Base-by-base conservation (phyloP, 352 stramenopile genomes). In the Paralagenidium karlingii region DNA sequence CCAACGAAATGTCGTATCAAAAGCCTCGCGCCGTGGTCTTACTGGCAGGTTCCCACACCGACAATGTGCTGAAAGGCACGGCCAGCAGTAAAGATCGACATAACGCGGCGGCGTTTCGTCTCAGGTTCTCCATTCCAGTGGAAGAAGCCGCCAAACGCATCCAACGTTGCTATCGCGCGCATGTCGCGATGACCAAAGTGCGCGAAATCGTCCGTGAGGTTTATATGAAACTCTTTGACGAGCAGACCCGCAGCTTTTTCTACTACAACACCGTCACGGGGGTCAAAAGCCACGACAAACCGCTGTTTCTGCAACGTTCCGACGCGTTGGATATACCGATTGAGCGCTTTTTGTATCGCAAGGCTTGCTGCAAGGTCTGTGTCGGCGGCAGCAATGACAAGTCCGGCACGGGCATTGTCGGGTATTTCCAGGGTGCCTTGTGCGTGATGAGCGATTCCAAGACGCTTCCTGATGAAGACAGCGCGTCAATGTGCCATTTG, bases 171-270 rank as follows among this genome's bases (percentile, higher is more conserved):
- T 58, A 30, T 3, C 53, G 69, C 6, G 58, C 54, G 10, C 64
- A 62, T 24, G 31, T 82, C 0, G 69, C 69, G 8, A 47, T 49
- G 25, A 48, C 43, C 9, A 40, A 47, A 1, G 60, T 84, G 16
- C 55, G 64, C 4, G 38, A 46, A 25, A 49, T 82, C 22, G 53
- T 84, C 5, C 60, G 62, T 8, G 69, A 84, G 34, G 68, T 56
- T 40, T 84, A 80, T 58, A 84, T 84, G 69, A 82, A 82, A 56
- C 67, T 84, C 9, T 79, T 82, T 37, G 59, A 82, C 28, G 12
- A 33, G 0, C 34, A 53, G 3, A 69, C 51, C 8, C 43, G 58
- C 32, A 68, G 61, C 5, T 84, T 78, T 33, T 84, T 76, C 52
- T 84, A 84, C 44, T 46, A 81, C 31, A 74, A 84, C 51, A 81